Conservation (phyloP, 805 yeast species). For the Kodamaea neixiangensis region DNA sequence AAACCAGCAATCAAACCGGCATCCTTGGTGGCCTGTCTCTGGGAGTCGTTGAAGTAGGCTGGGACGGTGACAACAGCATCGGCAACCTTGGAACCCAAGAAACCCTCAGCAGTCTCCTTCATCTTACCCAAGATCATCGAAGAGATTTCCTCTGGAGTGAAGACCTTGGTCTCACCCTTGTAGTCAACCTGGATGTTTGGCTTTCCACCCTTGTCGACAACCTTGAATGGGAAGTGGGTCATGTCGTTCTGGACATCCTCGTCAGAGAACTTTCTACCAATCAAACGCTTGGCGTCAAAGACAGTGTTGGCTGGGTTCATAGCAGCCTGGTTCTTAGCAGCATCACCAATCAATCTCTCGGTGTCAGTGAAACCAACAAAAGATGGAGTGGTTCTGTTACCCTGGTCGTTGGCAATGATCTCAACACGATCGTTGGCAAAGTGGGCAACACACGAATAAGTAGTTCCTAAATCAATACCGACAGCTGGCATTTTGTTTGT, state of each 20-base stretch:
- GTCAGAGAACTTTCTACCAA: slow-evolving; percentile 31
- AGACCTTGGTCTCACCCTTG: slow-evolving; percentile 36
- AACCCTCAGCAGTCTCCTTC: slow-evolving; percentile 35
- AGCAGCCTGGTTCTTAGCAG: slow-evolving; percentile 37
- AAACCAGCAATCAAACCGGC: slow-evolving; percentile 37
- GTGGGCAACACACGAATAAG: slow-evolving; percentile 37
- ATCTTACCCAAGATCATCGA: slow-evolving; percentile 35
- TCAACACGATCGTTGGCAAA: slow-evolving; percentile 35
- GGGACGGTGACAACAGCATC: slow-evolving; percentile 36
- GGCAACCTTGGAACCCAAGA: slow-evolving; percentile 27
- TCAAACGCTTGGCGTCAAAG: slow-evolving; percentile 36
- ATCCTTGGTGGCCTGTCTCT: slow-evolving; percentile 37
- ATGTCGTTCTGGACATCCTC: slow-evolving; percentile 31
- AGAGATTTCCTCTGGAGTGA: slow-evolving; percentile 34
- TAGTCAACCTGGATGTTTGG: slow-evolving; percentile 32
- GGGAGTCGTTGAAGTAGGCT: slow-evolving; percentile 36
- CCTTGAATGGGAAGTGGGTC: slow-evolving; percentile 36
- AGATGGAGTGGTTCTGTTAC: slow-evolving; percentile 37
- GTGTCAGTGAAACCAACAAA: slow-evolving; percentile 36
- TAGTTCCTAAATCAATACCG: slow-evolving; percentile 37
- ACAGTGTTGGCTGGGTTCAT: slow-evolving; percentile 36
- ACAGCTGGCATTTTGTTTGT: slow-evolving; percentile 26
- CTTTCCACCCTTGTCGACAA: slow-evolving; percentile 31
- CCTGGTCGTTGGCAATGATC: slow-evolving; percentile 35
- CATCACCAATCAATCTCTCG: slow-evolving; percentile 36